Evolutionary conservation across 2,329 filamentous ascomycete species (phyloP).

Genomic region (Ophiostoma sp.): DNA sequence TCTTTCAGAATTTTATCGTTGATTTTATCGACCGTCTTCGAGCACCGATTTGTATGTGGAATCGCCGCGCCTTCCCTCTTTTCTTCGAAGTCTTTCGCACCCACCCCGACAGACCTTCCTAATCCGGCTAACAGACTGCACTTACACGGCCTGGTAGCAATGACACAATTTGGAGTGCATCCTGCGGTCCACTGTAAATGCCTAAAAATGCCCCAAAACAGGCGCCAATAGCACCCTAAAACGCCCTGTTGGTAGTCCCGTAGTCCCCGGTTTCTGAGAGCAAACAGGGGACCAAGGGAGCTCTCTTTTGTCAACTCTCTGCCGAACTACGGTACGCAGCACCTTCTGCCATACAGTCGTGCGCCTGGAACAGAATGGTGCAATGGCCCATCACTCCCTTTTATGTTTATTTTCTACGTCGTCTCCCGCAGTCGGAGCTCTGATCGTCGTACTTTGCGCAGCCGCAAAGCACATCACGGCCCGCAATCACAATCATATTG

Average conservation of each 20-base stretch:
- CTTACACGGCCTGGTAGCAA: neutral
- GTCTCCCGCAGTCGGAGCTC: neutral
- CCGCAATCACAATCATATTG: neutral
- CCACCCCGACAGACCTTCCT: neutral
- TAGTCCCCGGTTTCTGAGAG: neutral
- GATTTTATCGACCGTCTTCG: neutral
- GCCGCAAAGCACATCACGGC: neutral
- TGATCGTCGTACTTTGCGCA: neutral
- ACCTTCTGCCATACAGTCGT: neutral
- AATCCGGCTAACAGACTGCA: slow-evolving; percentile 7
- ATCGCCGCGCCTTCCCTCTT: neutral
- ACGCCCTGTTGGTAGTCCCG: neutral
- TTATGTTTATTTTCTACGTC: neutral
- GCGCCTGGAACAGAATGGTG: neutral
- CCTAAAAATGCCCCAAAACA: neutral
- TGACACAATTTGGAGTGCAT: neutral
- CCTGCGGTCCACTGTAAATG: neutral
- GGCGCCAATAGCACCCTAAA: neutral
- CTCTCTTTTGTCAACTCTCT: neutral
- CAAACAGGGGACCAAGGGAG: neutral
- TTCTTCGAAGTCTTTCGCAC: neutral
- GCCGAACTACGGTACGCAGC: neutral
- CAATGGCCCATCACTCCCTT: neutral
- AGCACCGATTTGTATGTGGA: neutral
- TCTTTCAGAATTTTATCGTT: neutral